phyloP scores from a whole-genome alignment of 78 protist species.

The Dictyostelium purpureum region DNA sequence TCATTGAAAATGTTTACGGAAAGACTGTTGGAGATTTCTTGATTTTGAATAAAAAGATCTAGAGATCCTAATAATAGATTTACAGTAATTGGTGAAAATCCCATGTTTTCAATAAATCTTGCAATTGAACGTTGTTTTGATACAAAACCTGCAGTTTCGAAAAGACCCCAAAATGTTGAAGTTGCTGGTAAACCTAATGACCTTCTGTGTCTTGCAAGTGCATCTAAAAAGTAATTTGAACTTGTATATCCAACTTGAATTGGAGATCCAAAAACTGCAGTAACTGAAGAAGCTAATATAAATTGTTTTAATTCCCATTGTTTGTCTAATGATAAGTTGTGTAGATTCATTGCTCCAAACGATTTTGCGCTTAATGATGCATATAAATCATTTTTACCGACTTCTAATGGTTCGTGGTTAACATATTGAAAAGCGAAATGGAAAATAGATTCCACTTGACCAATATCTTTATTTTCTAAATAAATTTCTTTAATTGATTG shows the following conservation, averaged over 20 bases:
- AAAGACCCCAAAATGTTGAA: slow-evolving; percentile 60
- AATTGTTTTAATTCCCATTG: slow-evolving; percentile 18
- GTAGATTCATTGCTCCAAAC: slow-evolving; percentile 77
- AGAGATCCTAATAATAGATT: neutral
- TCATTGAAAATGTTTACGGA: no score
- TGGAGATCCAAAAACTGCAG: neutral
- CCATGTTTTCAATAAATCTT: neutral
- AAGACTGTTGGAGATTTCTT: no score
- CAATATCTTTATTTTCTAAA: neutral
- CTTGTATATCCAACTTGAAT: slow-evolving; percentile 51
- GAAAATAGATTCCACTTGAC: slow-evolving; percentile 41
- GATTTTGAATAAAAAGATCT: neutral
- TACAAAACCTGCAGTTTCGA: slow-evolving; percentile 18
- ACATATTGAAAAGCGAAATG: slow-evolving; percentile 46
- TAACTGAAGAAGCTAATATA: slow-evolving; percentile 70
- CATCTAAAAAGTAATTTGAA: slow-evolving; percentile 79
- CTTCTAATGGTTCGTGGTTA: neutral
- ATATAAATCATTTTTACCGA: neutral
- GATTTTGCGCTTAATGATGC: slow-evolving; percentile 53
- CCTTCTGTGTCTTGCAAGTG: slow-evolving; percentile 49
- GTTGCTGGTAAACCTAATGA: slow-evolving; percentile 35
- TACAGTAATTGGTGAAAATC: neutral
- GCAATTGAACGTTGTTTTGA: neutral
- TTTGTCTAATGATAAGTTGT: slow-evolving; percentile 11
- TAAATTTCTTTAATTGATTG: neutral